Evolutionary conservation across 345 rosid genomes (phyloP), one percentile per base, ranked within the genome.

Genomic region (Salix exigua): DNA sequence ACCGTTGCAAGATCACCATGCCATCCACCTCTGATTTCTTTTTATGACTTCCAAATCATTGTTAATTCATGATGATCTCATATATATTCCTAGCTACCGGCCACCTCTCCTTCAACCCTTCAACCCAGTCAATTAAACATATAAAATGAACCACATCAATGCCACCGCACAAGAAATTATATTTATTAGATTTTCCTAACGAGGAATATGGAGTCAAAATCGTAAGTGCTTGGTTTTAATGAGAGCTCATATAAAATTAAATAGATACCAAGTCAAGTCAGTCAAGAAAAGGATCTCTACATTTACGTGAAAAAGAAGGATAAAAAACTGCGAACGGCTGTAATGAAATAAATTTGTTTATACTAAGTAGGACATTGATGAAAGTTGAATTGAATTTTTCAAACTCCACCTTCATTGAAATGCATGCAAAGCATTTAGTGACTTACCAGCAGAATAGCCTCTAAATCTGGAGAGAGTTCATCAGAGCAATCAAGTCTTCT

Each of bases 401-500:
- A 63, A 72, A 74, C 68, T 67, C 66, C 46, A 58, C 70, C 16
- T 78, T 70, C 78, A 71, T 76, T 75, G 76, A 73, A 76, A 81
- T 65, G 78, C 76, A 72, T 69, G 82, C 66, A 64, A 50, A 30
- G 83, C 83, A 80, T 80, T 83, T 30, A 83, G 74, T 77, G 70
- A 50, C 62, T 68, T 70, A 25, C 80, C 68, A 62, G 71, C 48
- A 68, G 68, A 75, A 80, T 72, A 84, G 75, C 72, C 73, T 72
- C 75, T 64, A 65, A 81, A 75, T 64, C 19, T 60, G 76, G 81
- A 61, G 74, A 61, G 46, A 30, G 7, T 31, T 19, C 18, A 37
- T 23, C 14, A 9, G 28, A 23, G 62, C 14, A 58, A 58, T 58
- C 26, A 58, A 58, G 62, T 58, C 28, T 58, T 9, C 13, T 23